Conservation (phyloP, 2,329 filamentous ascomycete species). For the Fusarium tanahbumbuense region DNA sequence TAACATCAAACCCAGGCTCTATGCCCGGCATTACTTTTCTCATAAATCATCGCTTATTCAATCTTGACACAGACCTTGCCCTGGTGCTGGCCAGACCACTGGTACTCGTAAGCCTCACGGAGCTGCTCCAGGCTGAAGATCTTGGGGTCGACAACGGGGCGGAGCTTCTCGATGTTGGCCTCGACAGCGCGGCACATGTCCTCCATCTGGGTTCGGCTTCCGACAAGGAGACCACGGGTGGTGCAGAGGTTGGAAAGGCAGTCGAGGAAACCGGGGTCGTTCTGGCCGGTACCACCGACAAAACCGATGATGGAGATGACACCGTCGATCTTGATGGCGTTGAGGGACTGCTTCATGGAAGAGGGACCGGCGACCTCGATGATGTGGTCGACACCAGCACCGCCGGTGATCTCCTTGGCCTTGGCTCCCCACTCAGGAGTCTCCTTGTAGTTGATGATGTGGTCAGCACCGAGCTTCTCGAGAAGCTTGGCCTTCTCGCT, state of each 20-base stretch:
- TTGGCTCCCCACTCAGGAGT: slow-evolving; percentile 59
- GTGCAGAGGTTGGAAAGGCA: slow-evolving; percentile 52
- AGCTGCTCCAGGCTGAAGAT: slow-evolving; percentile 59
- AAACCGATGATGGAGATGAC: slow-evolving; percentile 58
- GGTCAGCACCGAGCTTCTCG: slow-evolving; percentile 60
- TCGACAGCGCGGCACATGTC: slow-evolving; percentile 64
- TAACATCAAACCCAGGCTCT: not conserved
- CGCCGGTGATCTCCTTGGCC: slow-evolving; percentile 57
- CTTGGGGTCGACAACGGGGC: slow-evolving; percentile 61
- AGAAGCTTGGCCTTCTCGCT: slow-evolving; percentile 57
- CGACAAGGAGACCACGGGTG: slow-evolving; percentile 60
- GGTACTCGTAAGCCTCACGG: slow-evolving; percentile 58
- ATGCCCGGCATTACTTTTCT: not conserved
- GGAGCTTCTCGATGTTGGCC: slow-evolving; percentile 55
- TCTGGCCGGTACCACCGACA: slow-evolving; percentile 45
- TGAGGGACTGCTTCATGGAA: slow-evolving; percentile 59
- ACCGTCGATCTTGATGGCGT: slow-evolving; percentile 59
- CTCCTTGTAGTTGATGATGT: slow-evolving; percentile 63
- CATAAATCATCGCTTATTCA: slow-evolving; percentile 35
- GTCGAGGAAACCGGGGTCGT: slow-evolving; percentile 51
- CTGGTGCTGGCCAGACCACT: slow-evolving; percentile 53
- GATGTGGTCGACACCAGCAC: slow-evolving; percentile 60
- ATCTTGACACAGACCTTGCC: slow-evolving; percentile 55
- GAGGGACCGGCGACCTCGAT: slow-evolving; percentile 61
- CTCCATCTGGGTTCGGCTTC: slow-evolving; percentile 61